These are phyloP conservation scores for Jaenimonas drosophilae DNA, from an alignment of 208 protist species.

Conservation along the genomic window DNA sequence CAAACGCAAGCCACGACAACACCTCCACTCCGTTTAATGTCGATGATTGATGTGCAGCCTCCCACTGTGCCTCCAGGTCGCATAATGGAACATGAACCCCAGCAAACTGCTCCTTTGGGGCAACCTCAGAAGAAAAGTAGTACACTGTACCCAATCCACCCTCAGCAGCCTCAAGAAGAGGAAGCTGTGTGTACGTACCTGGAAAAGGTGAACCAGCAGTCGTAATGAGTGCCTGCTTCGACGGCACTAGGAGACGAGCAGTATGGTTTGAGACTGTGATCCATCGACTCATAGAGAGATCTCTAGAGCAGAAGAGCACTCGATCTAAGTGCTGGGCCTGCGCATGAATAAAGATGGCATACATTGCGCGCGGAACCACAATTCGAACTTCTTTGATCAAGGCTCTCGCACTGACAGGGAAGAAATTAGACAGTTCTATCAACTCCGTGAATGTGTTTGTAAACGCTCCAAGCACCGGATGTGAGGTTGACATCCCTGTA, in stretches of 20 bases:
- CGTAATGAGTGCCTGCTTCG: conserved; percentile 27
- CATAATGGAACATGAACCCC: too few species aligned
- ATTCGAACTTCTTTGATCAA: conserved; percentile 19
- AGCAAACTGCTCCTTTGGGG: too few species aligned
- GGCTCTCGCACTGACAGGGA: too few species aligned
- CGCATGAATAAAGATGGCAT: conserved; percentile 30
- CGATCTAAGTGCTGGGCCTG: conserved; percentile 24
- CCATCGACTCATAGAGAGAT: conserved; percentile 36
- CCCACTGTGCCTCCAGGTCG: too few species aligned
- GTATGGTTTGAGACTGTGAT: conserved; percentile 33
- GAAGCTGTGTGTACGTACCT: conserved; percentile 15
- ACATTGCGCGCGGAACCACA: conserved; percentile 16
- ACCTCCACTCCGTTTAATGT: conserved; percentile 35
- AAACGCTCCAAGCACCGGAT: too few species aligned
- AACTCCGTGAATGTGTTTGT: too few species aligned
- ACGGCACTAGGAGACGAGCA: conserved; percentile 17
- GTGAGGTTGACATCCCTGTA: background rate
- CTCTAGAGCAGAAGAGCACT: conserved; percentile 36
- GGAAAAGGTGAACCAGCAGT: conserved; percentile 11
- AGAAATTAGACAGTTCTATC: too few species aligned
- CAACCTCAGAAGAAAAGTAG: conserved; percentile 13
- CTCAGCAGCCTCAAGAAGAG: conserved; percentile 45
- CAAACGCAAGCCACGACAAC: conserved; percentile 46
- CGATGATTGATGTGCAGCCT: too few species aligned
- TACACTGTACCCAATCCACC: conserved; percentile 44